These are phyloP conservation scores for Xylaria sp. DNA, from an alignment of 2,329 filamentous ascomycete species.

Conservation along the genomic window DNA sequence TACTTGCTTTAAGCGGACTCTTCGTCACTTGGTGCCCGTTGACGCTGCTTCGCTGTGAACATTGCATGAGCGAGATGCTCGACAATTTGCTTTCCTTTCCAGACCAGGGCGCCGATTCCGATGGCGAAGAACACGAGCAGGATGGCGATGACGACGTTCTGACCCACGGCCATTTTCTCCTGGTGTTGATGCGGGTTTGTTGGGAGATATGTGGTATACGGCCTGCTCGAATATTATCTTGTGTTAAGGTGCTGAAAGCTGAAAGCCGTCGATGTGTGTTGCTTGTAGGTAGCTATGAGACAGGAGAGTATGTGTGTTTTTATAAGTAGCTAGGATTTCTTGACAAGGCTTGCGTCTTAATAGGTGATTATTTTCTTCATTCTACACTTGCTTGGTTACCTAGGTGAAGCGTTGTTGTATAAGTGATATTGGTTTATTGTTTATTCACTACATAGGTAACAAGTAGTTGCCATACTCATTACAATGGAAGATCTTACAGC, in stretches of 20 bases:
- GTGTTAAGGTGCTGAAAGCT: background rate
- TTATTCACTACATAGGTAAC: background rate
- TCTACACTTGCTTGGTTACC: background rate
- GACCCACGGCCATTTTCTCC: conserved; percentile 15
- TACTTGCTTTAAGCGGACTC: conserved; percentile 22
- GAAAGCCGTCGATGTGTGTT: background rate
- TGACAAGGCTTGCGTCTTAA: too few relatives aligned
- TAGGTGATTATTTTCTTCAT: too few relatives aligned
- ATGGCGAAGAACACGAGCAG: conserved; percentile 46
- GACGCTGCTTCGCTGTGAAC: conserved; percentile 37
- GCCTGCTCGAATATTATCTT: background rate
- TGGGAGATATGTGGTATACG: background rate
- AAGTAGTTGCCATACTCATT: background rate
- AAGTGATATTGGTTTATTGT: background rate
- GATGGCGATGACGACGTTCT: conserved; percentile 47
- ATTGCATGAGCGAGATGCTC: conserved; percentile 44
- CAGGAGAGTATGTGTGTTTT: background rate
- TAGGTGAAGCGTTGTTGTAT: background rate
- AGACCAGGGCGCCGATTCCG: conserved; percentile 38
- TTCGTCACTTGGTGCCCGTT: background rate
- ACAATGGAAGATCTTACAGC: too few relatives aligned
- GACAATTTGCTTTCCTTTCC: conserved; percentile 42
- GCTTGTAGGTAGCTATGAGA: background rate
- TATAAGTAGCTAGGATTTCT: too few relatives aligned
- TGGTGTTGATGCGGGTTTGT: background rate